Percentiles rank a stretch among this genome's conserved stretches.
Evolutionary conservation across 805 yeast genomes (phyloP).

Genomic region (Blastobotrys americana): DNA sequence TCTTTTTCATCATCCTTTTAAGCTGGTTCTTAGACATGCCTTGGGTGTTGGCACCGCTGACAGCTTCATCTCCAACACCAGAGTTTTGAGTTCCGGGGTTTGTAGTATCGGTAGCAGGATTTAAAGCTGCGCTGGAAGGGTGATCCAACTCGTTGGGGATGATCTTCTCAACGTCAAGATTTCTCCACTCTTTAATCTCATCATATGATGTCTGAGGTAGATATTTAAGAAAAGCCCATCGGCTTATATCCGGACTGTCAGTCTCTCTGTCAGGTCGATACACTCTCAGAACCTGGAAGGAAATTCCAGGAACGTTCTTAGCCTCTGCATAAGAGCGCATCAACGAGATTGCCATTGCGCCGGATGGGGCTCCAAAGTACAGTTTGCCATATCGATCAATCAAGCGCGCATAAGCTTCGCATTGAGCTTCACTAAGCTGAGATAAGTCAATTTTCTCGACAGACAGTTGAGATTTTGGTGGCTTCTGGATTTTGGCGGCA

Average conservation of each 20-base stretch:
- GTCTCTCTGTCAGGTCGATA: constrained; percentile 18
- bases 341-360: constrained; percentile 29
- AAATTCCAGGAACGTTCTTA: constrained; percentile 21
- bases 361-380: constrained; percentile 29
- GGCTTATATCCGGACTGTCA: background rate
- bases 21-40: constrained; percentile 28
- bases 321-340: constrained; percentile 28
- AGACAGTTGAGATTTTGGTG: constrained; percentile 24
- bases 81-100: constrained; percentile 1
- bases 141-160: constrained; percentile 14
- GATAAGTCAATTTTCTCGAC: constrained; percentile 28
- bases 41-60: constrained; percentile 3
- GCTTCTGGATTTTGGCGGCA: constrained; percentile 17
- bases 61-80: background rate
- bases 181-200: constrained; percentile 27
- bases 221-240: background rate
- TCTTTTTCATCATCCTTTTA: constrained; percentile 25
- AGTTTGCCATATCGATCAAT: constrained; percentile 27
- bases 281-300: constrained; percentile 29
- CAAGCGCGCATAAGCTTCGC: constrained; percentile 27
- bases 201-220: constrained; percentile 19
- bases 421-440: constrained; percentile 22
- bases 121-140: background rate
- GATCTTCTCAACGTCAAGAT: constrained; percentile 25
- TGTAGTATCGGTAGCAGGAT: background rate